These are phyloP conservation scores for Trichoderma atroviride DNA, from an alignment of 2,329 filamentous ascomycete species.

Conservation along the genomic window DNA sequence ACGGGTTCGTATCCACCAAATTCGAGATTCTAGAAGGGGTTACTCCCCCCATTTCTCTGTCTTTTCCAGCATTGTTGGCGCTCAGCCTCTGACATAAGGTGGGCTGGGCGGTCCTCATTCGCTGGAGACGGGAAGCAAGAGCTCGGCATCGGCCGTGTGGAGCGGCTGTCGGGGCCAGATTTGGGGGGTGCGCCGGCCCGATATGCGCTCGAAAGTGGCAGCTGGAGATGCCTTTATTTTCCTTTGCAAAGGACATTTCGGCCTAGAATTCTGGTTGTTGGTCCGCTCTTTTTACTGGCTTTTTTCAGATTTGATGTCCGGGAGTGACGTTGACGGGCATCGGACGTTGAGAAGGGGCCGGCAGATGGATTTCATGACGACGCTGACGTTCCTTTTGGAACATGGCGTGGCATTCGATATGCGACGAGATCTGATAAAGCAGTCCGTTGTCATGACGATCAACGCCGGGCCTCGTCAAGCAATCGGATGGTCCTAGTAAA, in stretches of 20 bases:
- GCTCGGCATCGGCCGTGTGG: slow-evolving; percentile 13
- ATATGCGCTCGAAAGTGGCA: background rate
- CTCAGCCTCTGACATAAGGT: background rate
- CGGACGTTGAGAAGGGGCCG: no score
- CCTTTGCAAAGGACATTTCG: background rate
- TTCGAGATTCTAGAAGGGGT: background rate
- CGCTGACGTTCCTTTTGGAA: no score
- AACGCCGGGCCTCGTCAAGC: background rate
- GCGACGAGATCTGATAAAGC: background rate
- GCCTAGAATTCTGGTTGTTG: background rate
- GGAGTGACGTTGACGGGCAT: background rate
- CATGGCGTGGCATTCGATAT: no score
- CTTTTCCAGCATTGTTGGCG: background rate
- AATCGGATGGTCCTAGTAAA: background rate
- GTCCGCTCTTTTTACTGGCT: background rate
- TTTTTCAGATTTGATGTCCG: background rate
- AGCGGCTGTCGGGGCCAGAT: slow-evolving; percentile 12
- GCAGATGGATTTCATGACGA: background rate
- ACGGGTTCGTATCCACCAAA: background rate
- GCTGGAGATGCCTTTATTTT: background rate
- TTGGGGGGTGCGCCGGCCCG: slow-evolving; percentile 1
- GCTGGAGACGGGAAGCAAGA: background rate
- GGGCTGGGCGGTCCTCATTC: background rate
- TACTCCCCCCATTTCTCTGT: background rate
- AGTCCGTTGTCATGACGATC: background rate